Conservation (phyloP, 148 eudicot genomes). For the Simmondsia chinensis region DNA sequence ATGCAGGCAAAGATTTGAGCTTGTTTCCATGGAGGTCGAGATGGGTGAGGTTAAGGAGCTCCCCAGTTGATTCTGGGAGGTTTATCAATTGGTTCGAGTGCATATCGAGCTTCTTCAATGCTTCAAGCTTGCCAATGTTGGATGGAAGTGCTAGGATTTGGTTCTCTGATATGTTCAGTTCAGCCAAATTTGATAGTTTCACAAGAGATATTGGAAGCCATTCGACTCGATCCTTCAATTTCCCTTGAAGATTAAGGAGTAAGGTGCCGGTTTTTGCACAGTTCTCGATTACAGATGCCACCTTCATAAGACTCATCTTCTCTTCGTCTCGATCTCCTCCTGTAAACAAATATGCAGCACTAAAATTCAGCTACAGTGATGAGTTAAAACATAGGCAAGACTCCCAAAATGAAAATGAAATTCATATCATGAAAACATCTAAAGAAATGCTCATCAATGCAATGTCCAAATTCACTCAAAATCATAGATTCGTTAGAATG, state of each 20-base stretch:
- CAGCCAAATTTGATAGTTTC: slow-evolving; percentile 30
- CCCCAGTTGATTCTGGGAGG: slow-evolving; percentile 57
- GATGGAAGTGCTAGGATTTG: slow-evolving; percentile 56
- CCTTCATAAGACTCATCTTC: slow-evolving; percentile 40
- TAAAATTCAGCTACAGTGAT: no score
- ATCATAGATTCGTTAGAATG: not conserved
- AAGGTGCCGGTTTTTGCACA: slow-evolving; percentile 24
- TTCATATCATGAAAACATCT: no score
- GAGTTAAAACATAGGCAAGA: slow-evolving; percentile 3
- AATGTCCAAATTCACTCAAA: not conserved
- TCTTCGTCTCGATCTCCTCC: slow-evolving; percentile 21
- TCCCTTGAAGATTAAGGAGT: slow-evolving; percentile 47
- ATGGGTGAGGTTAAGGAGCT: slow-evolving; percentile 34
- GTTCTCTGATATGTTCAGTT: slow-evolving; percentile 47
- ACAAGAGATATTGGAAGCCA: slow-evolving; percentile 67
- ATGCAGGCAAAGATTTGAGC: slow-evolving; percentile 48
- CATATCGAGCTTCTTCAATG: slow-evolving; percentile 37
- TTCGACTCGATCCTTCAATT: slow-evolving; percentile 45
- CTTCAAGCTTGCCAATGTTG: slow-evolving; percentile 32
- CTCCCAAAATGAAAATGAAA: not conserved
- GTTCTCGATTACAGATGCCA: slow-evolving; percentile 45
- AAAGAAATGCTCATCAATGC: no score
- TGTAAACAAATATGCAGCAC: slow-evolving; percentile 4
- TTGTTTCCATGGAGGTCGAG: slow-evolving; percentile 46
- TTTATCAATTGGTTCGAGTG: slow-evolving; percentile 60